Base-by-base conservation (phyloP, 495 filamentous ascomycete species). In the Immersiella caudata region DNA sequence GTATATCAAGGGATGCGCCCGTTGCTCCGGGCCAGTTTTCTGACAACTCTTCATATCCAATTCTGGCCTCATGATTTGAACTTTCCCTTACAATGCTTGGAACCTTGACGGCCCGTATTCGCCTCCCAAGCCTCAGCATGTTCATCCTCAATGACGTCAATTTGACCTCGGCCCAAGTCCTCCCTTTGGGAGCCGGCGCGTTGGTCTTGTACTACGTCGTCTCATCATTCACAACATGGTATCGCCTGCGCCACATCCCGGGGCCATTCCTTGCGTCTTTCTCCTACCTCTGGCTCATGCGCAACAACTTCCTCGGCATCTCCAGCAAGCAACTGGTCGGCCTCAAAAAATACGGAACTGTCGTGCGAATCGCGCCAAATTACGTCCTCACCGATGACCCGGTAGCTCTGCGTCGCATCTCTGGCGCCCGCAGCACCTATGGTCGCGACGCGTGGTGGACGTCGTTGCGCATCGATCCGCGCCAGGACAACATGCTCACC, bases 71-170 rank as follows among this genome's bases (percentile, higher is more conserved):
- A 14, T 2, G 2, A 46, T 18, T 46, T 46, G 2, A 46, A 46
- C 11, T 18, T 2, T 18, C 40, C 9, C 16, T 4, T 12, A 46
- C 11, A 12, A 46, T 46, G 40, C 40, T 46, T 18, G 40, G 40
- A 18, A 6, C 40, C 2, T 12, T 46, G 2, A 6, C 40, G 9
- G 40, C 40, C 2, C 40, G 40, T 12, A 46, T 46, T 12, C 40
- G 40, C 16, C 40, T 46, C 40, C 40, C 40, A 12, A 46, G 40
- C 86, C 66, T 90, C 87, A 3, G 80, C 66, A 24, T 89, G 79
- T 0, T 60, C 22, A 14, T 59, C 63, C 4, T 52, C 35, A 21
- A 62, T 50, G 16, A 21, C 33, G 49, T 67, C 21, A 20, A 68
- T n/a, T 55, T 55, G 11, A 55, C 24, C n/a, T 12, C 22, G 4